Evolutionary conservation across 1,284 basidiomycete genomes (phyloP).

Genomic region (Apiotrichum mycotoxinovorans): DNA sequence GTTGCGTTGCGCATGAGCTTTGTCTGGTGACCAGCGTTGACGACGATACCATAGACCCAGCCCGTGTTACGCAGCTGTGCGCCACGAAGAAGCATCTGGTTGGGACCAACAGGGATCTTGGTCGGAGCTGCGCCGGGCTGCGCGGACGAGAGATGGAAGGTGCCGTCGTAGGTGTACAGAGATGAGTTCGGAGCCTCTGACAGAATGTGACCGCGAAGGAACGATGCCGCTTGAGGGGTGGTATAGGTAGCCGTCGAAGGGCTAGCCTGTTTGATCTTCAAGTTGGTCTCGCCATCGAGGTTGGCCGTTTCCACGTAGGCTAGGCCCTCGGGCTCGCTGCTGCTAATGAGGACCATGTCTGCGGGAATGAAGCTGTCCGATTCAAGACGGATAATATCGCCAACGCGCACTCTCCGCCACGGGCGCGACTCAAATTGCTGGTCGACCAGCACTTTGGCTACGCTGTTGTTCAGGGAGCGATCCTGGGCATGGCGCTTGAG

Average conservation of each 20-base stretch:
- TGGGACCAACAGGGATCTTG: conserved; percentile 86
- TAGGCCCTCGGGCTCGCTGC: conserved; percentile 92
- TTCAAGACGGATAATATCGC: conserved; percentile 87
- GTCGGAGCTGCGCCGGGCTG: conserved; percentile 52
- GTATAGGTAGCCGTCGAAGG: conserved; percentile 74
- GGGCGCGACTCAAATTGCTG: conserved; percentile 69
- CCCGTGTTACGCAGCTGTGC: conserved; percentile 95
- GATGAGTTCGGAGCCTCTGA: conserved; percentile 98
- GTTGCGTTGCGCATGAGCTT: conserved; percentile 94
- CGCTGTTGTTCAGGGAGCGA: conserved; percentile 80
- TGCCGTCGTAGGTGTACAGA: conserved; percentile 88
- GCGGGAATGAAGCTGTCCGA: conserved; percentile 95
- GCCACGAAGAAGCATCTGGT: conserved; percentile 89
- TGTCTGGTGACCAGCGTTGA: conserved; percentile 97
- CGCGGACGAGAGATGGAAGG: conserved; percentile 59
- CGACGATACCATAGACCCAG: conserved; percentile 91
- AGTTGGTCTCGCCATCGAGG: conserved; percentile 95
- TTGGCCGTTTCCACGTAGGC: conserved; percentile 98
- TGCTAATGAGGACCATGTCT: conserved; percentile 81
- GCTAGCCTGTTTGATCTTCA: conserved; percentile 97
- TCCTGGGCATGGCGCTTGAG: conserved; percentile 96
- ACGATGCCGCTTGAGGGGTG: conserved; percentile 68
- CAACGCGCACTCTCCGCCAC: conserved; percentile 87
- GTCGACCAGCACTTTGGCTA: conserved; percentile 68
- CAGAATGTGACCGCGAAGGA: conserved; percentile 75